These are phyloP conservation scores for Diaporthe sp. DNA, from an alignment of 2,329 filamentous ascomycete species.

Conservation along the genomic window DNA sequence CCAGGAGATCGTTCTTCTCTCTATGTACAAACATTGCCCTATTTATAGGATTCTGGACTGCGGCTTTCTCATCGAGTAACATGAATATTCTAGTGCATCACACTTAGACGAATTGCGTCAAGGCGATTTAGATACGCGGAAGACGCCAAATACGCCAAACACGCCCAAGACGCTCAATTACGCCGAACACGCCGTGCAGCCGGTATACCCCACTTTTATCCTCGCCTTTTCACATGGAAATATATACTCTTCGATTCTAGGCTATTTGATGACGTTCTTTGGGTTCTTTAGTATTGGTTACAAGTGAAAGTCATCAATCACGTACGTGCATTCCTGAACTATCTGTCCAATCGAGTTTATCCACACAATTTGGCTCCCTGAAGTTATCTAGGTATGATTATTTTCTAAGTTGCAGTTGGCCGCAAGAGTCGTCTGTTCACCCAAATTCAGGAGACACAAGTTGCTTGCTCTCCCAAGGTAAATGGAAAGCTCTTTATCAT, in stretches of 20 bases:
- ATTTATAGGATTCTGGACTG: not conserved
- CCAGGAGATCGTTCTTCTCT: not conserved
- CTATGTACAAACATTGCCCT: not conserved
- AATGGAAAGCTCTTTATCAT: not conserved
- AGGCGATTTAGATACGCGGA: not conserved
- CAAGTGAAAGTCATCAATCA: too few relatives aligned
- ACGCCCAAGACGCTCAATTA: conserved; percentile 1
- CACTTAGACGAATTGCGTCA: not conserved
- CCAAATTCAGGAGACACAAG: not conserved
- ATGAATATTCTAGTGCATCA: not conserved
- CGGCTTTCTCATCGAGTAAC: not conserved
- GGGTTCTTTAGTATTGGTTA: too few relatives aligned
- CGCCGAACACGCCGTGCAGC: not conserved
- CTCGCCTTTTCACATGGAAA: not conserved
- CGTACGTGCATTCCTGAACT: too few relatives aligned
- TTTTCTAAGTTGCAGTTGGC: not conserved
- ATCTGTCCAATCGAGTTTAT: too few relatives aligned
- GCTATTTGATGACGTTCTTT: not conserved
- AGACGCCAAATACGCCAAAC: not conserved
- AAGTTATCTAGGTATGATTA: not conserved
- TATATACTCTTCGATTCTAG: not conserved
- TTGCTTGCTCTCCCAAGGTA: not conserved
- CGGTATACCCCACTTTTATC: not conserved
- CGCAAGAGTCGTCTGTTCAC: not conserved
- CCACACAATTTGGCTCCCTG: too few relatives aligned